Evolutionary conservation across 2,329 filamentous ascomycete species (phyloP), one percentile per base, ranked within the genome.

Genomic region (Aspergillus transmontanensis): DNA sequence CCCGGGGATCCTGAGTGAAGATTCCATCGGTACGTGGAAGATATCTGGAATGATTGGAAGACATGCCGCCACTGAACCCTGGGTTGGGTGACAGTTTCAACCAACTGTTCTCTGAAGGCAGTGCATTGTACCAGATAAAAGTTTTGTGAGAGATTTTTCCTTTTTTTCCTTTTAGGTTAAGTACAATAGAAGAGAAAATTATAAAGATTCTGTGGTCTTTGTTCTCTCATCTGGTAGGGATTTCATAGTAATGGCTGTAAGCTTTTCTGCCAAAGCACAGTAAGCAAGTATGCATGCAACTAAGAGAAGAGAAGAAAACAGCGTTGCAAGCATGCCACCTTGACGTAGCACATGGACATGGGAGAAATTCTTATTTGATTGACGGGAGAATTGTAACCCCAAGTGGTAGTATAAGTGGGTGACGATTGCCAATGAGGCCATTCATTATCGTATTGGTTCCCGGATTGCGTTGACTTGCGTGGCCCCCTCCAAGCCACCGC

Each of bases 401-500:
- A n/a, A 14, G 16, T 41, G 39, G 39, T n/a, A 9, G 6, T 41
- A 16, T n/a, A n/a, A 53, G 50, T 26, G 50, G 28, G 50, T 10
- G 30, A 53, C 50, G 21, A 53, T 53, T 28, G 26, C 39, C 39
- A 41, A 41, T 41, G 19, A 41, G 39, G 39, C 39, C 39, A 41
- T n/a, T n/a, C 39, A 41, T 51, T 26, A 51, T 36, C 12, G 30
- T 36, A 54, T 54, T 54, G 30, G 51, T 54, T 54, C 28, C 51
- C 19, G 11, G 51, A 34, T 54, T 39, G 51, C 51, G 51, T 55
- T 55, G 51, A 55, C 51, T 55, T 55, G 51, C 51, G 51, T 55
- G 51, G 51, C 51, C 34, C 16, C 51, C 32, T 39, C 32, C 51
- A 55, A 55, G 51, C 51, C 51, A 39, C 51, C 32, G 30, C 50